Evolutionary conservation across 208 protist species (phyloP).

Genomic region (Trypanosoma scelopori): DNA sequence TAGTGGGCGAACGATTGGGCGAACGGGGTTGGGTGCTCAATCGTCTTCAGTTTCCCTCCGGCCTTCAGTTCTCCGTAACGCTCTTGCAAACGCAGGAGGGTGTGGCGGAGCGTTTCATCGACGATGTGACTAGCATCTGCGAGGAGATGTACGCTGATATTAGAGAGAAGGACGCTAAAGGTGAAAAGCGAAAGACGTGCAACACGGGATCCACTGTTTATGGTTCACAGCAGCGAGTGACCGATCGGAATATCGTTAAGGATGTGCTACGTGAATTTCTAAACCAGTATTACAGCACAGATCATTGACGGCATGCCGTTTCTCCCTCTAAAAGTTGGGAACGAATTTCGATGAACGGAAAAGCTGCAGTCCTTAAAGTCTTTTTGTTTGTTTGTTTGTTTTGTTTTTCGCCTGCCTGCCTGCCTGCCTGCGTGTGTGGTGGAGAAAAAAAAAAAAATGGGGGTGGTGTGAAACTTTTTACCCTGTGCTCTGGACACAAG

Average conservation of each 20-base stretch:
- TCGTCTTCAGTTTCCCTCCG: constrained; percentile 91
- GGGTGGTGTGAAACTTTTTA: too few relatives aligned
- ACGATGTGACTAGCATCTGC: constrained; percentile 60
- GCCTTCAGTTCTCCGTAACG: constrained; percentile 92
- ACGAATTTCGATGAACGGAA: too few relatives aligned
- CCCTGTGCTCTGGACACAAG: too few relatives aligned
- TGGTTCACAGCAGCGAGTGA: constrained; percentile 88
- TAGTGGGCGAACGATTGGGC: constrained; percentile 73
- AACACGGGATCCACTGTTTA: constrained; percentile 87
- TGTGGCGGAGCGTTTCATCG: constrained; percentile 76
- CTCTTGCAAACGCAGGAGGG: constrained; percentile 77
- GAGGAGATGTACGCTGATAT: constrained; percentile 42
- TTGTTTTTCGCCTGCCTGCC: constrained; percentile 9
- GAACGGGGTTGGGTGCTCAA: constrained; percentile 94
- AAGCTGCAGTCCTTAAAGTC: too few relatives aligned
- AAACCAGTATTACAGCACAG: constrained; percentile 73
- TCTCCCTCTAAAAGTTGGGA: neutral
- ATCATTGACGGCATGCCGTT: constrained; percentile 8
- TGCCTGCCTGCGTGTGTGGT: constrained; percentile 8
- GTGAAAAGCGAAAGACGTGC: constrained; percentile 31
- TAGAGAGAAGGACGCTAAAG: constrained; percentile 35
- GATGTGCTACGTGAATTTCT: constrained; percentile 84
- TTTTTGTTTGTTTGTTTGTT: constrained; percentile 20
- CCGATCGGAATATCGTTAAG: constrained; percentile 90
- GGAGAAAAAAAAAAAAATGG: neutral